Percentiles rank a stretch among this genome's conserved stretches.
Evolutionary conservation across 495 filamentous ascomycete genomes (phyloP).

Genomic region (Podospora tetraspora): DNA sequence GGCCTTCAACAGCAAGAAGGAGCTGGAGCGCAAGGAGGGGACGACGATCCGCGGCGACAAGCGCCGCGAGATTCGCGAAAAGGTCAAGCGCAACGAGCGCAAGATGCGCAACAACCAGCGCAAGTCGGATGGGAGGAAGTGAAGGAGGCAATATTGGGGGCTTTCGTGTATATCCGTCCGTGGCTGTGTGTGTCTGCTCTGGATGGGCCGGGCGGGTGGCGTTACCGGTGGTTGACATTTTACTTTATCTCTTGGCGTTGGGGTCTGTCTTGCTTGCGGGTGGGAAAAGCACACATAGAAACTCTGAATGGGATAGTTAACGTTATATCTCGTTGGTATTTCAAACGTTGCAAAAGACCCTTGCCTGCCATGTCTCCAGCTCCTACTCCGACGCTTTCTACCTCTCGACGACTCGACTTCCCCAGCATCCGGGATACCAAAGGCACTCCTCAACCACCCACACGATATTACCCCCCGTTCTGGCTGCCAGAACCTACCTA

Average conservation of each 20-base stretch:
- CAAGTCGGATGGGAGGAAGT: slow-evolving; percentile 38
- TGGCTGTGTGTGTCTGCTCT: not conserved
- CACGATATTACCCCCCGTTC: not conserved
- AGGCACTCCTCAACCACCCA: not conserved
- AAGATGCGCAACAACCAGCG: slow-evolving; percentile 64
- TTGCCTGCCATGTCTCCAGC: not conserved
- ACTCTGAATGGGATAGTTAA: not conserved
- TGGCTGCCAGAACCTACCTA: not conserved
- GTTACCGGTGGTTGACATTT: not conserved
- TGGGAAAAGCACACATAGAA: not conserved
- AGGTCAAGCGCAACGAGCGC: slow-evolving; percentile 61
- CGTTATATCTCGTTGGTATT: not conserved
- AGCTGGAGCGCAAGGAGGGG: slow-evolving; percentile 55
- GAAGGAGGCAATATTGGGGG: not conserved
- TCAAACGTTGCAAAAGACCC: not conserved
- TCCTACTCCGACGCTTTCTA: not conserved
- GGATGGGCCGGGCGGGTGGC: not conserved
- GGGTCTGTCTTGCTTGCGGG: not conserved
- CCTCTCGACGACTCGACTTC: not conserved
- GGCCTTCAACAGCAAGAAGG: slow-evolving; percentile 71
- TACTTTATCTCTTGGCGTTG: not conserved
- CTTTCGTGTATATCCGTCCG: not conserved
- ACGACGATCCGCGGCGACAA: slow-evolving; percentile 56
- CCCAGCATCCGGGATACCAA: not conserved
- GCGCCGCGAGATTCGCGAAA: slow-evolving; percentile 57